These are phyloP conservation scores for Aspergillus fischeri DNA, from an alignment of 2,329 filamentous ascomycete genomes.

Conservation along the genomic window DNA sequence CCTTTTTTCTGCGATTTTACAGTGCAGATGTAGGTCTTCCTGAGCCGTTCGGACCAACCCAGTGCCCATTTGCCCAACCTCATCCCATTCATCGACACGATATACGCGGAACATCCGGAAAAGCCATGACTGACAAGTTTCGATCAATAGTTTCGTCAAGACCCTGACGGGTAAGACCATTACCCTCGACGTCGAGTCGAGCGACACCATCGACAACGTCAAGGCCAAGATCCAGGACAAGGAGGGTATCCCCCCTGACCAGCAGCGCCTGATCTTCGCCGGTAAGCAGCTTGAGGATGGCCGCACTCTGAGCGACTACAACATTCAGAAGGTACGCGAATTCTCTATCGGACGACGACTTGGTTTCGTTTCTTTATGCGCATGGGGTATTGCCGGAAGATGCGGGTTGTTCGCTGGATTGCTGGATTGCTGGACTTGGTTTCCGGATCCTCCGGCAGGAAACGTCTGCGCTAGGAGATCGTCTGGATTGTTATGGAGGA, in stretches of 20 bases:
- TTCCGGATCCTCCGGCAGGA: neutral
- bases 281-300: constrained; percentile 99
- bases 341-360: constrained; percentile 2
- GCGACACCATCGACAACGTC: constrained; percentile 99
- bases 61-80: constrained; percentile 16
- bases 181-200: constrained; percentile 98
- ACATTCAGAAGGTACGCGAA: constrained; percentile 89
- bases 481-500: neutral
- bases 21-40: constrained; percentile 84
- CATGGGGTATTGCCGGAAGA: neutral
- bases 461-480: neutral
- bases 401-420: constrained; percentile 1
- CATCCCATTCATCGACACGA: constrained; percentile 18
- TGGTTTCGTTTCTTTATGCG: constrained; percentile 4
- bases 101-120: constrained; percentile 3
- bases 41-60: constrained; percentile 26
- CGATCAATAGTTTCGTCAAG: constrained; percentile 84
- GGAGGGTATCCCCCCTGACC: constrained; percentile 96
- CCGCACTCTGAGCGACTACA: constrained; percentile 95
- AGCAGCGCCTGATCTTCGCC: constrained; percentile 98
- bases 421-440: neutral
- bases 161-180: constrained; percentile 99
- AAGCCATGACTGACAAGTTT: constrained; percentile 22
- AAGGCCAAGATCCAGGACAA: constrained; percentile 99
- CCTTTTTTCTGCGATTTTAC: constrained; percentile 32